A percentile compares a stretch with the other conserved stretches of the same genome.
Conservation (phyloP, 2,329 filamentous ascomycete genomes). For the Claviceps humidiphila region DNA sequence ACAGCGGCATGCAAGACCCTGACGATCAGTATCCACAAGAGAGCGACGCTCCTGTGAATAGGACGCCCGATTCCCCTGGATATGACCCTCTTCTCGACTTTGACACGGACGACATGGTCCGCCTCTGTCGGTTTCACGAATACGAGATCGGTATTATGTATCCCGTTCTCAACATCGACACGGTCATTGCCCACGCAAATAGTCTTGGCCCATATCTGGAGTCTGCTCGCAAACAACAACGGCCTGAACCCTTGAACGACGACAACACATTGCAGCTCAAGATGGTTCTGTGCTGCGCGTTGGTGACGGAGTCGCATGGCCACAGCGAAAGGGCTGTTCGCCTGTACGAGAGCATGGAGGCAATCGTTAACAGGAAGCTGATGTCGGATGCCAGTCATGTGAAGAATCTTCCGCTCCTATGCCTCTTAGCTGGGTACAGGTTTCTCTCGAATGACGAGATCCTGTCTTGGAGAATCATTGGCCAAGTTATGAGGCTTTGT, state of each 20-base stretch:
- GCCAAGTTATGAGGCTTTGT: slow-evolving; percentile 67
- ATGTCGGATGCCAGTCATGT: slow-evolving; percentile 40
- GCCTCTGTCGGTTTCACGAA: slow-evolving; percentile 67
- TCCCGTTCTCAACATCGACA: slow-evolving; percentile 64
- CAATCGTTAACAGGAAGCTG: slow-evolving; percentile 52
- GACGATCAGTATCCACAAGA: slow-evolving; percentile 39
- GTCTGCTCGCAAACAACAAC: slow-evolving; percentile 22
- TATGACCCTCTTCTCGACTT: slow-evolving; percentile 71
- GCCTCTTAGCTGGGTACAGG: slow-evolving; percentile 50
- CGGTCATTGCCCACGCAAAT: slow-evolving; percentile 56
- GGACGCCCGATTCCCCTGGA: slow-evolving; percentile 22
- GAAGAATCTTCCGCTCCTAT: slow-evolving; percentile 35
- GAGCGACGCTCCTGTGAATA: slow-evolving; percentile 9
- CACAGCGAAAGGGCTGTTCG: slow-evolving; percentile 60
- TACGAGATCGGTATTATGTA: slow-evolving; percentile 92
- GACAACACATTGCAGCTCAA: slow-evolving; percentile 59
- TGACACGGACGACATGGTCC: slow-evolving; percentile 64
- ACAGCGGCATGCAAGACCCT: slow-evolving; percentile 48
- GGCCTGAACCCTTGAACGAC: slow-evolving; percentile 29
- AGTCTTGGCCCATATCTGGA: slow-evolving; percentile 63
- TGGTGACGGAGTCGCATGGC: slow-evolving; percentile 67
- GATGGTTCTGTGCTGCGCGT: slow-evolving; percentile 64
- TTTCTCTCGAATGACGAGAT: slow-evolving; percentile 80
- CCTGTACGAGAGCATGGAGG: slow-evolving; percentile 65
- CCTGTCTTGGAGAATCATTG: slow-evolving; percentile 76